Evolutionary conservation across 768 basidiomycete genomes (phyloP), one percentile per base, ranked within the genome.

Genomic region (Suillus paluster): DNA sequence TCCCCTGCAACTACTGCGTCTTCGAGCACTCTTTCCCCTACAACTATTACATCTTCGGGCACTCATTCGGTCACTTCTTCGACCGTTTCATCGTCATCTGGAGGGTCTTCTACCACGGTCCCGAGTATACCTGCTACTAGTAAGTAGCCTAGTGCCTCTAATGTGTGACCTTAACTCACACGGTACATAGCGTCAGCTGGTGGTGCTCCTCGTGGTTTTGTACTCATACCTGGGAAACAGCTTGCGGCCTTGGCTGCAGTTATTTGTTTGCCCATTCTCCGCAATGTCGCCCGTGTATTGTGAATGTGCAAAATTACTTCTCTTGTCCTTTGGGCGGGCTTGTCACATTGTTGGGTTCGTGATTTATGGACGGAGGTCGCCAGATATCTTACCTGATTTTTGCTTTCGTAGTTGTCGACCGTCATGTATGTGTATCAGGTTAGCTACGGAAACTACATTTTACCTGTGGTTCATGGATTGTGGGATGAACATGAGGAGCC

Each of bases 151-250:
- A 23, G 14, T 15, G 19, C 30, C 10, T n/a, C 19, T 25, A 11
- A 15, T 10, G 4, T 14, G 5, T 56, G 17, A 11, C 21, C 25
- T 64, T 59, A 36, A 27, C 23, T 41, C 19, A 27, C 9, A 23
- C 33, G 21, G 56, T 4, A 4, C 41, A 64, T 36, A 25, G 33
- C 7, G 33, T 59, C 14, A 25, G 12, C 21, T 10, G 56, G 42
- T 19, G 62, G 61, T 21, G 56, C 68, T 4, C 25, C 68, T 2
- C 68, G 46, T 33, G 30, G 44, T 49, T 55, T 62, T 1, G 58
- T 64, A 9, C 14, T 50, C 19, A 41, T 25, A 5, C 61, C 59
- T 4, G 27, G 56, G 14, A n/a, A 56, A 23, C 54, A 54, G 21
- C 30, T 54, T 5, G 36, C 36, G 10, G 45, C 58, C 21, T 33